These are phyloP conservation scores for Coemansia sp. DNA, from an alignment of 192 early-diverging fungal species.

Conservation along the genomic window DNA sequence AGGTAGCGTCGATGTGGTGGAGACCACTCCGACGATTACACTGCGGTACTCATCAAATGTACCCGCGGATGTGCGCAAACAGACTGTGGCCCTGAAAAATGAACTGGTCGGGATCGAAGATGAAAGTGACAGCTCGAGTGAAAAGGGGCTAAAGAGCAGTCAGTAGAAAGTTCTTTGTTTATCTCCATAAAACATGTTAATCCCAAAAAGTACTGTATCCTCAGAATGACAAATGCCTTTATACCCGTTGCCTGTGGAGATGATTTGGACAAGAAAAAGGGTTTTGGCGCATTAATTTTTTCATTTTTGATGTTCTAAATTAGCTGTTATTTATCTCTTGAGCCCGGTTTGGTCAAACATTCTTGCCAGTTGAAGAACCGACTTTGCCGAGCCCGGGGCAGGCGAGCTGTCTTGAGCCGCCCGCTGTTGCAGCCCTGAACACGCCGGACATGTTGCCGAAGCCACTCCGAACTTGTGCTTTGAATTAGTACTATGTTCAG, in stretches of 20 bases:
- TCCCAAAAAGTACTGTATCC: too few species aligned
- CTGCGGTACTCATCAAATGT: constrained; percentile 51
- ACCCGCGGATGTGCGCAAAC: constrained; percentile 41
- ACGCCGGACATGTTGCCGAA: constrained; percentile 10
- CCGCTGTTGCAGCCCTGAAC: not conserved
- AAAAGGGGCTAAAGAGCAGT: constrained; percentile 1
- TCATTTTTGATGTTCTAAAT: too few species aligned
- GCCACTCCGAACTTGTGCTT: constrained; percentile 5
- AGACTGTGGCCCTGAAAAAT: constrained; percentile 49
- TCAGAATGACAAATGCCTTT: too few species aligned
- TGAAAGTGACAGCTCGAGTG: constrained; percentile 30
- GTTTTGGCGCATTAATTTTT: not conserved
- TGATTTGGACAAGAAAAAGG: too few species aligned
- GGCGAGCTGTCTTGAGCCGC: not conserved
- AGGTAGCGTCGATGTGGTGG: constrained; percentile 48
- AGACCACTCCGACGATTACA: constrained; percentile 45
- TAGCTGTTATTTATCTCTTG: too few species aligned
- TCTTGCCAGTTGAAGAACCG: constrained; percentile 36
- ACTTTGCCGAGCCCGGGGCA: constrained; percentile 6
- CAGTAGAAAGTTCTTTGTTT: not conserved
- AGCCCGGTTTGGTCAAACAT: constrained; percentile 32
- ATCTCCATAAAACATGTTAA: too few species aligned
- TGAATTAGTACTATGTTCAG: not conserved
- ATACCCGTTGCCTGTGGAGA: too few species aligned
- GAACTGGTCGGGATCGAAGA: constrained; percentile 51